phyloP scores from a whole-genome alignment of 2,329 filamentous ascomycete genomes.

The Cryphonectria nitschkei region DNA sequence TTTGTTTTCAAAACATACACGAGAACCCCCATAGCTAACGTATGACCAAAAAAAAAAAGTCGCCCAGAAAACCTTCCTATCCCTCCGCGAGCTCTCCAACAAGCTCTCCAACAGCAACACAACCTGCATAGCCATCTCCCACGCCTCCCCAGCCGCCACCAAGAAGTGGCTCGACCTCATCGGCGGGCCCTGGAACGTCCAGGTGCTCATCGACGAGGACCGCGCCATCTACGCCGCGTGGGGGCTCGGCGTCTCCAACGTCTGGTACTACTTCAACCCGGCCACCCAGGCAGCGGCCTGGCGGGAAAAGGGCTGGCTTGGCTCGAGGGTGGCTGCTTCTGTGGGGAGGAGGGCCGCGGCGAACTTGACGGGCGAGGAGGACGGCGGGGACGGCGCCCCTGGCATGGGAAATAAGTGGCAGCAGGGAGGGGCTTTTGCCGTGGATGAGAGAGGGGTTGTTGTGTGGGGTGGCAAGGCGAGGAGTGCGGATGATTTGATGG shows the following conservation, averaged over 20 bases:
- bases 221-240: slow-evolving; percentile 61
- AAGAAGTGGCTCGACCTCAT: slow-evolving; percentile 60
- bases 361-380: slow-evolving; percentile 37
- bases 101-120: slow-evolving; percentile 44
- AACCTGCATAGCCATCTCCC: slow-evolving; percentile 62
- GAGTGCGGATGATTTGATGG: slow-evolving; percentile 55
- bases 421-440: slow-evolving; percentile 55
- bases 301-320: slow-evolving; percentile 60
- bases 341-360: slow-evolving; percentile 39
- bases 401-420: slow-evolving; percentile 61
- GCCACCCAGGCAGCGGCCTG: slow-evolving; percentile 55
- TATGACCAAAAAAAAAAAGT: slow-evolving; percentile 40
- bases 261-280: slow-evolving; percentile 59
- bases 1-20: background rate
- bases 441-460: slow-evolving; percentile 53
- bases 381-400: slow-evolving; percentile 41
- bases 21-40: background rate
- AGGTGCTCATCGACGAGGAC: slow-evolving; percentile 59
- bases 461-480: slow-evolving; percentile 54
- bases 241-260: slow-evolving; percentile 56
- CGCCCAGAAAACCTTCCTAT: slow-evolving; percentile 60
- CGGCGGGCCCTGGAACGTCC: slow-evolving; percentile 60
- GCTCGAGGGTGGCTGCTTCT: slow-evolving; percentile 52
- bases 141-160: slow-evolving; percentile 60
- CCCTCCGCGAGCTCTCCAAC: slow-evolving; percentile 58